Base-by-base conservation (phyloP, 441 rosid species). In the Adansonia rubrostipa region DNA sequence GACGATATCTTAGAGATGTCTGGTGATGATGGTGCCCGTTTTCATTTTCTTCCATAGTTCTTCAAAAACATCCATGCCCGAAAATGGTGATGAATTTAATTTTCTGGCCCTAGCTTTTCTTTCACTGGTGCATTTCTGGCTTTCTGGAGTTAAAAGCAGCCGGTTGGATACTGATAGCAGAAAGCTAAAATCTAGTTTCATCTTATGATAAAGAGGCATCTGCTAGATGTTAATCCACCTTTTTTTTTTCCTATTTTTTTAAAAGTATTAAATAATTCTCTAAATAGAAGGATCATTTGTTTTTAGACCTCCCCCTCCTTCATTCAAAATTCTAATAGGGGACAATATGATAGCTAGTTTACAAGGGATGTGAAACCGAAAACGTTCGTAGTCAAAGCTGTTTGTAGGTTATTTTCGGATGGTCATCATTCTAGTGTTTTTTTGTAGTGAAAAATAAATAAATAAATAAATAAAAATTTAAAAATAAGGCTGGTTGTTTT, bases 1-100 rank as follows among this genome's bases (percentile, higher is more conserved):
- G 95, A 69, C 84, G 90, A 17, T 91, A 91, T 78, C 94, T 91
- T n/a, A 87, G 94, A 76, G 94, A 91, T 53, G 89, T 91, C 63
- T 89, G 94, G 94, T 91, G 91, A 95, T 65, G 58, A 72, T 80
- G 74, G 74, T 80, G 72, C n/a, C 17, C 68, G 13, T 15, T 65
- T 61, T 44, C 68, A 42, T 63, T 28, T 47, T 56, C 51, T 56
- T 15, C 1, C 40, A 11, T 1, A 63, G 54, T 50, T 61, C 77
- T 51, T 76, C 45, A 75, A 53, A 42, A 45, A 56, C 40, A 36
- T 58, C 60, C 19, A 63, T 20, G 22, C 66, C 73, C 9, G 19
- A 44, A 73, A 67, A 36, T 63, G 72, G 65, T 76, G 77, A 81
- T 79, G 68, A 58, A 82, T 84, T 84, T 60, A 13, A 65, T 75